Conservation (phyloP, 2,329 filamentous ascomycete species). For the Leptographium lundbergii region DNA sequence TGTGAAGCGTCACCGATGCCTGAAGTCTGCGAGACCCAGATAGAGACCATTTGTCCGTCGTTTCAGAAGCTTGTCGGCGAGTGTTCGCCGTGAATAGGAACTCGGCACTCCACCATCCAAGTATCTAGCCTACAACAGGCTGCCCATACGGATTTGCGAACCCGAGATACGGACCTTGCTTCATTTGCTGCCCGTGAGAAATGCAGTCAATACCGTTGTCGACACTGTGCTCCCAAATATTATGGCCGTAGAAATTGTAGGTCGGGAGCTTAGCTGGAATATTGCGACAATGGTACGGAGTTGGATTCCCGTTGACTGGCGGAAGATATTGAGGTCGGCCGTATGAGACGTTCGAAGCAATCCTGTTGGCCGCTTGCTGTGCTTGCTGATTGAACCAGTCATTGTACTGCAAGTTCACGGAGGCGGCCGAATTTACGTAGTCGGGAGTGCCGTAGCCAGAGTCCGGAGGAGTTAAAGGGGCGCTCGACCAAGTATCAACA, state of each 20-base stretch:
- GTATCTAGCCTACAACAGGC: constrained; percentile 36
- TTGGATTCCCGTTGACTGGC: constrained; percentile 7
- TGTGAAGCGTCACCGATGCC: no score
- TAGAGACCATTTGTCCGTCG: not conserved
- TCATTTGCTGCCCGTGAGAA: constrained; percentile 25
- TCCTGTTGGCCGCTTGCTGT: constrained; percentile 26
- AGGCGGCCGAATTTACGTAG: constrained; percentile 41
- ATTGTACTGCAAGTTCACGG: constrained; percentile 41
- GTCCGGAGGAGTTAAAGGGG: constrained; percentile 45
- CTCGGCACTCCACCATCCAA: not conserved
- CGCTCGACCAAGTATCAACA: constrained; percentile 25
- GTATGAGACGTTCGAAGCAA: constrained; percentile 19
- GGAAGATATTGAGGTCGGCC: constrained; percentile 12
- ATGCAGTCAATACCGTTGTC: constrained; percentile 35
- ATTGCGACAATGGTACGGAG: constrained; percentile 31
- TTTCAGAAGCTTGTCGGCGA: not conserved
- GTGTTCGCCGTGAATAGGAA: not conserved
- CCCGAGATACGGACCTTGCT: constrained; percentile 34
- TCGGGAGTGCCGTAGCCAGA: constrained; percentile 51
- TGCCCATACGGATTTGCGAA: constrained; percentile 36
- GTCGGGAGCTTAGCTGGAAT: constrained; percentile 24
- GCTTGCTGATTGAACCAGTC: constrained; percentile 41
- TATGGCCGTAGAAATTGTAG: constrained; percentile 33
- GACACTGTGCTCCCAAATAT: constrained; percentile 37
- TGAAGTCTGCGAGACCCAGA: no score